phyloP scores from a whole-genome alignment of 257 asterid genomes.

The Solanum chiquidenum region DNA sequence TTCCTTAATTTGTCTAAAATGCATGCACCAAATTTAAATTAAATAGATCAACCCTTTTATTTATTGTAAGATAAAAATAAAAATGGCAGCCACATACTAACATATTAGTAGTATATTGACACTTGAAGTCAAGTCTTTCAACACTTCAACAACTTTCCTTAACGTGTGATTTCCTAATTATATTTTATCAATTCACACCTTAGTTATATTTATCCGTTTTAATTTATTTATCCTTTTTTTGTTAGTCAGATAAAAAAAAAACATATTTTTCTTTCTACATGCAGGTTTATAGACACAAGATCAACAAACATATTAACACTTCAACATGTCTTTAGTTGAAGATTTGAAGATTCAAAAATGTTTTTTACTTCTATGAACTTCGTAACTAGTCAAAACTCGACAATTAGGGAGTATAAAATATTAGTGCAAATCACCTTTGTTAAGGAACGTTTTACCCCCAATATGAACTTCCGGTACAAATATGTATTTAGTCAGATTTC shows the following conservation, averaged over 20 bases:
- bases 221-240: too few species aligned
- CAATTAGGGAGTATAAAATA: background rate
- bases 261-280: too few species aligned
- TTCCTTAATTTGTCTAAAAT: background rate
- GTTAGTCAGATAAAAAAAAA: background rate
- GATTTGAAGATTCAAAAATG: too few species aligned
- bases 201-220: background rate
- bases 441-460: too few species aligned
- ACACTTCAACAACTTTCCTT: background rate
- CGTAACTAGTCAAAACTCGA: too few species aligned
- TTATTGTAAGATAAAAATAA: background rate
- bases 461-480: rapidly evolving
- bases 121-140: background rate
- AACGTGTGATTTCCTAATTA: background rate
- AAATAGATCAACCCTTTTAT: background rate
- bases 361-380: too few species aligned
- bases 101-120: background rate
- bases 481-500: too few species aligned
- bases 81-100: background rate
- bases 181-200: background rate
- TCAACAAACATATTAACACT: too few species aligned
- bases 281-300: too few species aligned
- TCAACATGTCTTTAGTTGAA: too few species aligned
- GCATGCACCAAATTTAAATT: background rate
- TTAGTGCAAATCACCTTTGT: too few species aligned